Base-by-base conservation (phyloP, 2,329 filamentous ascomycete genomes). In the Xylariaceae sp. region DNA sequence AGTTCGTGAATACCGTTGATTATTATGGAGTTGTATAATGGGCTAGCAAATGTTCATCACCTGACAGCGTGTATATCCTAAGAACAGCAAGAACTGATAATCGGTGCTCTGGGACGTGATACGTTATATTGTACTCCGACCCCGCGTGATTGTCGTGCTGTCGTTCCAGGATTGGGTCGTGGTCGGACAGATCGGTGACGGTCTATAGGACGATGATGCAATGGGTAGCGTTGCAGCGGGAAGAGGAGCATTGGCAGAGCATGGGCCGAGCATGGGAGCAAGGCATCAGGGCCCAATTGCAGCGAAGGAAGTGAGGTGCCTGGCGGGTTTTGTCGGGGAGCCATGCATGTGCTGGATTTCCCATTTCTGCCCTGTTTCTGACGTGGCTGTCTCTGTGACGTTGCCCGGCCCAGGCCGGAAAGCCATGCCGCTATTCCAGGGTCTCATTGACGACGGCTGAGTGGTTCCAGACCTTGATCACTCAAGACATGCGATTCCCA, bases 111-210 rank as follows among this genome's bases (percentile, higher is more conserved):
- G 36, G 39, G 51, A 51, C 51, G 46, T 47, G 51, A 39, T 45
- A 51, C 56, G 56, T 54, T 56, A 50, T 56, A 53, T 46, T 50
- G 50, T 51, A 50, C 53, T 49, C 50, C 47, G 42, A 48, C 50
- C 22, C 55, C 55, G 50, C 28, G 39, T 44, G 43, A 36, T 44
- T 42, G 13, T 54, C 51, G 51, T 42, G 53, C 47, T 58, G 51
- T 56, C 56, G 48, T 48, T 48, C 48, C 46, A 54, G 49, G 50
- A 53, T 50, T 56, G 51, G 48, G 52, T 56, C 51, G 47, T 51
- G 43, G 51, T 48, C 36, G 45, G 28, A 58, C 50, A 51, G 56
- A 51, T 58, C 49, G 56, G 44, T 52, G 34, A 16, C 5, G 34
- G 5, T 38, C 16, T 38, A 16, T 13, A 56, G 45, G 48, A 41